phyloP scores from a whole-genome alignment of 2,329 filamentous ascomycete genomes.

The Macrophomina pseudophaseolina region DNA sequence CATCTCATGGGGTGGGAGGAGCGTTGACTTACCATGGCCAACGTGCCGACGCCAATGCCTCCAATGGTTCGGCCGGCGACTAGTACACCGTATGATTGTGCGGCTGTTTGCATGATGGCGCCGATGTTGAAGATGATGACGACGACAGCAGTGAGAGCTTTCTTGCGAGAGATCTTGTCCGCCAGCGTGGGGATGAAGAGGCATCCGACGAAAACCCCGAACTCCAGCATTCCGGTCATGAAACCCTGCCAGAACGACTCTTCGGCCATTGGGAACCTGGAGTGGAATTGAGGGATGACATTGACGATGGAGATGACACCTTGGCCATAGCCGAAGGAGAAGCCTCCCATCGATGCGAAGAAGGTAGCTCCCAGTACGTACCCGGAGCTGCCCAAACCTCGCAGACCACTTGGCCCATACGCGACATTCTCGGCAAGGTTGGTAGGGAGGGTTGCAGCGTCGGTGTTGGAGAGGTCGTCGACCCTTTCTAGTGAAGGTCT shows the following conservation, averaged over 20 bases:
- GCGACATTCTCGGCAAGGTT: slow-evolving; percentile 18
- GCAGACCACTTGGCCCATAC: slow-evolving; percentile 39
- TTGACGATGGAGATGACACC: slow-evolving; percentile 48
- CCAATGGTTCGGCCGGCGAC: slow-evolving; percentile 39
- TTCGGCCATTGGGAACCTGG: slow-evolving; percentile 41
- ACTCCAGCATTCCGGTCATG: slow-evolving; percentile 51
- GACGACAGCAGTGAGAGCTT: slow-evolving; percentile 46
- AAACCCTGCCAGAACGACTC: slow-evolving; percentile 45
- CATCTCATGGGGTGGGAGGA: slow-evolving; percentile 2
- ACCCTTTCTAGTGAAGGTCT: not conserved
- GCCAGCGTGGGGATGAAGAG: slow-evolving; percentile 43
- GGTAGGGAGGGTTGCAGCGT: not conserved
- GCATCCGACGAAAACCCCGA: slow-evolving; percentile 48
- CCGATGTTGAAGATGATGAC: slow-evolving; percentile 55
- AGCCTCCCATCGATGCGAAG: slow-evolving; percentile 49
- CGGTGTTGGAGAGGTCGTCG: not conserved
- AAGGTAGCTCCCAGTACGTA: slow-evolving; percentile 52
- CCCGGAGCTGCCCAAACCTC: slow-evolving; percentile 43
- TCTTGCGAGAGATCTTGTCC: slow-evolving; percentile 52
- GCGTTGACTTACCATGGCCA: slow-evolving; percentile 29
- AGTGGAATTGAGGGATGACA: slow-evolving; percentile 53
- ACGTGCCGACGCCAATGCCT: slow-evolving; percentile 39
- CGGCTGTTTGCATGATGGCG: slow-evolving; percentile 46
- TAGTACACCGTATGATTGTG: slow-evolving; percentile 37
- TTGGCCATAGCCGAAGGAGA: slow-evolving; percentile 43